Percentiles rank a stretch among this genome's conserved stretches.
Conservation (phyloP, 2,329 filamentous ascomycete species). For the Colletotrichum tamarilloi region DNA sequence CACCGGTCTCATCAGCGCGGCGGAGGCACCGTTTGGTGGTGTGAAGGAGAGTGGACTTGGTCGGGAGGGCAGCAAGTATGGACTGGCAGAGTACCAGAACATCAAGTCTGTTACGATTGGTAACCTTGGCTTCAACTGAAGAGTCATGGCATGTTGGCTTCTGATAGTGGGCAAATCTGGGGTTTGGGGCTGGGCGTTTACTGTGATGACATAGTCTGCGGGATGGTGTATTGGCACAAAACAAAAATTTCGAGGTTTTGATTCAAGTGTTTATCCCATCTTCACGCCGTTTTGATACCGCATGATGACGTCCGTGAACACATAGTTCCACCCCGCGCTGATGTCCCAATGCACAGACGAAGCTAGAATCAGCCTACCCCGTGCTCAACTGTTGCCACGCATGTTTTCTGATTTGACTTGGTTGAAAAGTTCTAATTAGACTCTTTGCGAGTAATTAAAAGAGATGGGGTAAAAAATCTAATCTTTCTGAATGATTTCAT, state of each 20-base stretch:
- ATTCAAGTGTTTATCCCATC: not conserved
- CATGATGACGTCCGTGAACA: not conserved
- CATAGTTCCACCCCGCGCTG: not conserved
- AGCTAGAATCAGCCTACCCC: not conserved
- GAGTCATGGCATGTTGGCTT: not conserved
- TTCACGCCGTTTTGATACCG: not conserved
- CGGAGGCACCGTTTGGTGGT: constrained; percentile 48
- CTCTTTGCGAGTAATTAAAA: not conserved
- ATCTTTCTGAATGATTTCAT: not conserved
- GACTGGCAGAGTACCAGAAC: constrained; percentile 43
- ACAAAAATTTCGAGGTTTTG: not conserved
- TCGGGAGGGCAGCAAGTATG: constrained; percentile 47
- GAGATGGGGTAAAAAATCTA: not conserved
- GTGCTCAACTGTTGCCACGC: not conserved
- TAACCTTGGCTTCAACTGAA: constrained; percentile 14
- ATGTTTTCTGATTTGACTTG: not conserved
- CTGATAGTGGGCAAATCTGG: not conserved
- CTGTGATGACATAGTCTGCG: not conserved
- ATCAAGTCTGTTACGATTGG: constrained; percentile 38
- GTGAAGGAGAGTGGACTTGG: constrained; percentile 50
- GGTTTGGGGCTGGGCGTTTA: not conserved
- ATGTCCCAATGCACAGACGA: not conserved
- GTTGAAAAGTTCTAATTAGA: not conserved
- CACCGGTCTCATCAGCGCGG: constrained; percentile 47
- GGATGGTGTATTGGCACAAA: not conserved